These are phyloP conservation scores for Pinus tabuliformis DNA, from an alignment of 75 land plant species.

Conservation along the genomic window DNA sequence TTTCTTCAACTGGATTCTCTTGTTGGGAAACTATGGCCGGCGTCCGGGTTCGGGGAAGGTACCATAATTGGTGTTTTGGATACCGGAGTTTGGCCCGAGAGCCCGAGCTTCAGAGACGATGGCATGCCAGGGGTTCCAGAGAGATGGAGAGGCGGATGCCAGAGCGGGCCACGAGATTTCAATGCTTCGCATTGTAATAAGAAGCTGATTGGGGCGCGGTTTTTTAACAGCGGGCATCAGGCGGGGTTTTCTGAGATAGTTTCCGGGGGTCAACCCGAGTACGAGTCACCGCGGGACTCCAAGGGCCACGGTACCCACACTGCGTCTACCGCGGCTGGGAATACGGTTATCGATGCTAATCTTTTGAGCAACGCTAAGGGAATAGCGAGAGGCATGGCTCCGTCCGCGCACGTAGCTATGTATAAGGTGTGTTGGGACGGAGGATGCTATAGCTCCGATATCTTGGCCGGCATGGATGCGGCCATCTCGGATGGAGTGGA, in stretches of 20 bases:
- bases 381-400: conserved; percentile 40
- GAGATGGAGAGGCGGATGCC: conserved; percentile 51
- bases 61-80: conserved; percentile 52
- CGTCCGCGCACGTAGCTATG: conserved; percentile 31
- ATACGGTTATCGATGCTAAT: conserved; percentile 16
- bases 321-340: conserved; percentile 35
- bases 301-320: conserved; percentile 64
- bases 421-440: conserved; percentile 53
- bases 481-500: conserved; percentile 46
- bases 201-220: conserved; percentile 58
- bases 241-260: conserved; percentile 14
- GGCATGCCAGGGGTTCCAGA: conserved; percentile 35
- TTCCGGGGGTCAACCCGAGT: background rate
- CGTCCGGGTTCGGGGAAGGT: conserved; percentile 32
- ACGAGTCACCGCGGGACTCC: conserved; percentile 21
- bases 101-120: conserved; percentile 44
- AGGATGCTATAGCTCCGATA: conserved; percentile 52
- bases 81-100: conserved; percentile 39
- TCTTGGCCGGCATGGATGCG: conserved; percentile 47
- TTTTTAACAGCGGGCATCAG: conserved; percentile 11
- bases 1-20: conserved; percentile 50
- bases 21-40: conserved; percentile 15
- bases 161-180: conserved; percentile 27
- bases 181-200: conserved; percentile 31
- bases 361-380: conserved; percentile 34